Evolutionary conservation across 257 asterid genomes (phyloP).

Genomic region (Solanum sitiens): DNA sequence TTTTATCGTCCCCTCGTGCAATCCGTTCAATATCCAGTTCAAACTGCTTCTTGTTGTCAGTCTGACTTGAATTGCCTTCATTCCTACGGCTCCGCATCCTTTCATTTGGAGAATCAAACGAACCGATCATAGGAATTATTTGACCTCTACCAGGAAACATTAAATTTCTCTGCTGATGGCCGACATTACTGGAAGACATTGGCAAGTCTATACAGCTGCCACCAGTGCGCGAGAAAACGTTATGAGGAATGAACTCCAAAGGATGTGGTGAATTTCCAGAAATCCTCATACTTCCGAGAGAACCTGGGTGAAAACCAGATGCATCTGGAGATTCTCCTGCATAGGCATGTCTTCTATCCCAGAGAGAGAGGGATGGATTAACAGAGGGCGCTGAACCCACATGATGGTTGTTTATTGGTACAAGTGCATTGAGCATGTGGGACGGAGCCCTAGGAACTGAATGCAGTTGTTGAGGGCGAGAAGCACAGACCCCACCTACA

Average conservation of each 20-base stretch:
- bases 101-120: conserved; percentile 88
- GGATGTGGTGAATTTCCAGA: conserved; percentile 80
- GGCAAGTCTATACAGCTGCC: conserved; percentile 68
- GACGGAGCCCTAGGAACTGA: conserved; percentile 66
- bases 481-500: conserved; percentile 50
- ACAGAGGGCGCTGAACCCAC: conserved; percentile 96
- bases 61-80: conserved; percentile 61
- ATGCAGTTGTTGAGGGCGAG: conserved; percentile 70
- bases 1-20: conserved; percentile 82
- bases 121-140: conserved; percentile 74
- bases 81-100: conserved; percentile 70
- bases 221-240: conserved; percentile 54
- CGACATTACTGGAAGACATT: conserved; percentile 58
- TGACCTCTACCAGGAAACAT: conserved; percentile 87
- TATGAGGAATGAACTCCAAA: conserved; percentile 63
- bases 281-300: conserved; percentile 76
- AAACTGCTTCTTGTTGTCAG: conserved; percentile 90
- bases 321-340: conserved; percentile 86
- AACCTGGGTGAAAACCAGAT: conserved; percentile 79
- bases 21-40: conserved; percentile 93
- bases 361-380: conserved; percentile 66
- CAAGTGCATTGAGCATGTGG: conserved; percentile 48
- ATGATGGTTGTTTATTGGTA: conserved; percentile 63
- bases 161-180: conserved; percentile 80
- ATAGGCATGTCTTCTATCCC: conserved; percentile 73